Conservation (phyloP, 148 eudicot species). For the Pharnaceum exiguum region DNA sequence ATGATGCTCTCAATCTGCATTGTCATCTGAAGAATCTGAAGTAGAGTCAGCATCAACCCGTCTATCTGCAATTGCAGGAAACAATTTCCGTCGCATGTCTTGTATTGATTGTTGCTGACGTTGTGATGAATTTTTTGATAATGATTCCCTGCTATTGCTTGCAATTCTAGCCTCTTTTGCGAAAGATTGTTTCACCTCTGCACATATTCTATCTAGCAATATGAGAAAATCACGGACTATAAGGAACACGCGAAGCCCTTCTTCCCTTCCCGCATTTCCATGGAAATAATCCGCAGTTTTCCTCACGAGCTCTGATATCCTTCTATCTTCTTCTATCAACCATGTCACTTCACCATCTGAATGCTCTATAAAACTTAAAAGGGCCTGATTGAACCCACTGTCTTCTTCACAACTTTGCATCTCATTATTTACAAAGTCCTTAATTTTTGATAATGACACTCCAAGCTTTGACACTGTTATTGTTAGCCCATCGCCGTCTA, state of each 20-base stretch:
- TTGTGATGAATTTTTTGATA: slow-evolving; percentile 21
- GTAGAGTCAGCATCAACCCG: slow-evolving; percentile 38
- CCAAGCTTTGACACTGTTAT: slow-evolving; percentile 47
- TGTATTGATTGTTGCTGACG: slow-evolving; percentile 19
- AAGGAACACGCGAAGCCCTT: slow-evolving; percentile 65
- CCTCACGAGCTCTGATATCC: slow-evolving; percentile 61
- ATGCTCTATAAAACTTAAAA: slow-evolving; percentile 40
- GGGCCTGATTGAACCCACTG: slow-evolving; percentile 33
- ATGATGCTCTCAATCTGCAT: neutral
- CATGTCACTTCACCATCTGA: slow-evolving; percentile 46
- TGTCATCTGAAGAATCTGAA: slow-evolving; percentile 27
- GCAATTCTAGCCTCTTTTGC: slow-evolving; percentile 13
- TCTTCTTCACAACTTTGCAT: slow-evolving; percentile 38
- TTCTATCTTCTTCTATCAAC: slow-evolving; percentile 61
- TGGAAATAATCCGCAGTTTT: slow-evolving; percentile 82
- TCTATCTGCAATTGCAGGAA: slow-evolving; percentile 43
- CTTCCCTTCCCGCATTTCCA: slow-evolving; percentile 66
- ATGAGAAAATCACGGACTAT: slow-evolving; percentile 68
- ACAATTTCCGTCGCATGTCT: slow-evolving; percentile 37
- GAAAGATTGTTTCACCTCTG: slow-evolving; percentile 34
- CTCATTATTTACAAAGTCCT: slow-evolving; percentile 49
- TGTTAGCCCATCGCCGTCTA: slow-evolving; percentile 58
- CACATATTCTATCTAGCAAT: slow-evolving; percentile 63
- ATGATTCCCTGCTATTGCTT: slow-evolving; percentile 22
- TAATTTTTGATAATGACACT: slow-evolving; percentile 35